phyloP scores from a whole-genome alignment of 2,329 filamentous ascomycete species.

The Sporothrix humicola region DNA sequence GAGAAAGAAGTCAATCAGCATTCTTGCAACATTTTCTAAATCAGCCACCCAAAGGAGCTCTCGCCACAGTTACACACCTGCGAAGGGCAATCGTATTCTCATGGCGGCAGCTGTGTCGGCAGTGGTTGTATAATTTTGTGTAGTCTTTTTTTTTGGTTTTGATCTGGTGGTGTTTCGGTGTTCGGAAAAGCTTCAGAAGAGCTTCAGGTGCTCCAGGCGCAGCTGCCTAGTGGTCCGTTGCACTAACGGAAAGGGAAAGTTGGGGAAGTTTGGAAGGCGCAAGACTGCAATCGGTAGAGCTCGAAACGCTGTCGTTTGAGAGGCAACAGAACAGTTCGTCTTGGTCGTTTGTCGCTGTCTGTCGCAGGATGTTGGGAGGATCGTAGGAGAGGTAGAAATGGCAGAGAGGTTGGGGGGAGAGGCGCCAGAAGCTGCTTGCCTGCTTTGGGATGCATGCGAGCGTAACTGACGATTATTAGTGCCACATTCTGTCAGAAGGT shows the following conservation, averaged over 20 bases:
- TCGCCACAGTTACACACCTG: slow-evolving; percentile 63
- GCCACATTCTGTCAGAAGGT: neutral
- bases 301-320: neutral
- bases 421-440: slow-evolving; percentile 17
- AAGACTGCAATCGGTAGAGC: neutral
- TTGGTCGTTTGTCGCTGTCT: too few species aligned
- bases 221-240: neutral
- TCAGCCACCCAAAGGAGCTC: too few species aligned
- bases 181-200: slow-evolving; percentile 10
- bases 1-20: neutral
- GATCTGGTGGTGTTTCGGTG: slow-evolving; percentile 36
- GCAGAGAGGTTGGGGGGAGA: slow-evolving; percentile 4
- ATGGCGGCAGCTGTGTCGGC: slow-evolving; percentile 52
- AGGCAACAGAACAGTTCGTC: neutral
- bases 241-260: neutral
- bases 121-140: neutral
- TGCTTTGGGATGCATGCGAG: neutral
- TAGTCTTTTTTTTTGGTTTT: too few species aligned
- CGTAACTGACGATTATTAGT: slow-evolving; percentile 12
- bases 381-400: neutral
- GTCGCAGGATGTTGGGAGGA: neutral
- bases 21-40: neutral
- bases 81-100: slow-evolving; percentile 87
- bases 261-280: neutral
- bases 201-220: neutral